A percentile compares a stretch with the other conserved stretches of the same genome.
These are phyloP conservation scores for Acer saccharum DNA, from an alignment of 345 rosid genomes.

Conservation along the genomic window DNA sequence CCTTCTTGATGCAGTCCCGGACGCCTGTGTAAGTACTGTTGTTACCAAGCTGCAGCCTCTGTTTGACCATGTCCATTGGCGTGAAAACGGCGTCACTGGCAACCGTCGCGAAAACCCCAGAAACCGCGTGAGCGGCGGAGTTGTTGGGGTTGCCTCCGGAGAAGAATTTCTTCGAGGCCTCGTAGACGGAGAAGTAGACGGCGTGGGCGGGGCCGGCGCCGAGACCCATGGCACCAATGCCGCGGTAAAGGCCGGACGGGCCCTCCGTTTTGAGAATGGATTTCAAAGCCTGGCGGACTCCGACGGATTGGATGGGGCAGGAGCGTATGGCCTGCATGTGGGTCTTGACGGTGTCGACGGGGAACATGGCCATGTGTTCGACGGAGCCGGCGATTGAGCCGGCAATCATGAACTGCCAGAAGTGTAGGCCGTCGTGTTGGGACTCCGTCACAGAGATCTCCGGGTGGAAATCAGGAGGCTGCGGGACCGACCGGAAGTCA, in stretches of 20 bases:
- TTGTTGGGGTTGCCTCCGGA: constrained; percentile 72
- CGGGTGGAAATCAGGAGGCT: constrained; percentile 63
- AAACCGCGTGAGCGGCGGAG: constrained; percentile 75
- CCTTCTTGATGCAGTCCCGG: constrained; percentile 75
- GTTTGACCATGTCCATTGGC: constrained; percentile 99
- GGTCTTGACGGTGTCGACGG: constrained; percentile 94
- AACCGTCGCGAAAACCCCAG: constrained; percentile 91
- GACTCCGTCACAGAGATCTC: constrained; percentile 38
- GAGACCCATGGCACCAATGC: constrained; percentile 95
- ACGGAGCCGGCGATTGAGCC: constrained; percentile 92
- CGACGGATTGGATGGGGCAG: constrained; percentile 84
- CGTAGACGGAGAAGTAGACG: constrained; percentile 89
- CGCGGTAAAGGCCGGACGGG: constrained; percentile 73
- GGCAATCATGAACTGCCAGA: constrained; percentile 95
- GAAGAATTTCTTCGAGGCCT: constrained; percentile 66
- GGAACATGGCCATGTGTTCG: constrained; percentile 99
- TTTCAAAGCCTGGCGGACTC: constrained; percentile 73
- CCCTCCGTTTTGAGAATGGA: constrained; percentile 77
- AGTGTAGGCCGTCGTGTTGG: constrained; percentile 63
- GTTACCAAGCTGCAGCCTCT: constrained; percentile 79
- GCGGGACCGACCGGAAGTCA: constrained; percentile 67
- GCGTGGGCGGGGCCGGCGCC: constrained; percentile 99
- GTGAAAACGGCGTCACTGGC: constrained; percentile 94
- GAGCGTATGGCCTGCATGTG: constrained; percentile 96
- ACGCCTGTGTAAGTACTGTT: constrained; percentile 67